Base-by-base conservation (phyloP, 768 basidiomycete genomes). In the Amanita brunnescens region DNA sequence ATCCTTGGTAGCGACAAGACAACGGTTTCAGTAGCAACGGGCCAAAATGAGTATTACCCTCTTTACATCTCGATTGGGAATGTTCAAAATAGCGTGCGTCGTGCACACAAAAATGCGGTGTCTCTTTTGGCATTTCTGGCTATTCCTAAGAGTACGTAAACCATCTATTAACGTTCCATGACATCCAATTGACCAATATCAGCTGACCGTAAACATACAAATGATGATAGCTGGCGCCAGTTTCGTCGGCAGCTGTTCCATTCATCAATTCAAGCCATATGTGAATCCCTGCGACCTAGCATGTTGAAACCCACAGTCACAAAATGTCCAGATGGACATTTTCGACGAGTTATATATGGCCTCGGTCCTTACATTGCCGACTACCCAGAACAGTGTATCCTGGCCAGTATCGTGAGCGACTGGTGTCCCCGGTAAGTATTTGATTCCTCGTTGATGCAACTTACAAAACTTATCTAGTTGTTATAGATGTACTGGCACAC, bases 1-100 rank as follows among this genome's bases (percentile, higher is more conserved):
- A 62, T 71, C n/a, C 57, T 66, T 18, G 67, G 70, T 1, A 67
- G 66, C 32, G 66, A 73, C 47, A 71, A 73, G 51, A 72, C 69
- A 0, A 67, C 62, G 0, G 66, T 68, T 4, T 71, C 68, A 1
- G 65, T 70, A 21, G 67, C 63, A 0, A 70, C 67, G 0, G 66
- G 70, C 0, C 61, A 73, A 5, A 64, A 60, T n/a, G 62, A 71
- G 32, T 73, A 66, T 46, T 68, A 66, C 23, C 70, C 69, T 0
- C 41, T 68, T 0, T 71, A 71, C 52, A 21, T 60, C 5, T 68
- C 66, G 0, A 58, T 63, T 44, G 70, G 70, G 2, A 62, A 65
- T 42, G 41, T 69, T 2, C 58, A 64, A 23, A 71, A 70, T 41
- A 56, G 50, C 23, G 63, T 63, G 10, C 64, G 64, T 0, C 61